Percentiles rank a stretch among this genome's conserved stretches.
phyloP scores from a whole-genome alignment of 2,329 filamentous ascomycete species.

The Fusarium sterilihyphosum region DNA sequence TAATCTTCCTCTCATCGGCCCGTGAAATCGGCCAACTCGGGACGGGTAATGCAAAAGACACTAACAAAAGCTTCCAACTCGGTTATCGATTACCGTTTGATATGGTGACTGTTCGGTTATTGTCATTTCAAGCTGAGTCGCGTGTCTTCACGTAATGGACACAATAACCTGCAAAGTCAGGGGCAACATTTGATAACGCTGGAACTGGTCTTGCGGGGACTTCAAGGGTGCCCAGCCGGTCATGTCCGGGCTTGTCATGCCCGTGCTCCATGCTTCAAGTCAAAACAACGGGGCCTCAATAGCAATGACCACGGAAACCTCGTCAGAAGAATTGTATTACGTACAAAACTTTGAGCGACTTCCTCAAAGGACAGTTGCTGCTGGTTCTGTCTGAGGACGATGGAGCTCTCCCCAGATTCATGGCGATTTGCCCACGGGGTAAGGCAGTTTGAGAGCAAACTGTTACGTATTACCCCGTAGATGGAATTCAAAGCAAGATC shows the following conservation, averaged over 20 bases:
- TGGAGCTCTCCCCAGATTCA: constrained; percentile 42
- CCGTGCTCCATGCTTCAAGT: constrained; percentile 17
- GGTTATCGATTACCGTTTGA: not conserved
- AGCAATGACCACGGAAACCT: constrained; percentile 20
- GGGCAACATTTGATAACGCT: constrained; percentile 23
- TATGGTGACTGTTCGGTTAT: not conserved
- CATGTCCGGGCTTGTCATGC: constrained; percentile 35
- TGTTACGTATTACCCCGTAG: constrained; percentile 41
- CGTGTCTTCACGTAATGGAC: not conserved
- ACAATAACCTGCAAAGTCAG: constrained; percentile 16
- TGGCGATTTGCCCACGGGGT: constrained; percentile 37
- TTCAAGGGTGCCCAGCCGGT: constrained; percentile 32
- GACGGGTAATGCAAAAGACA: not conserved
- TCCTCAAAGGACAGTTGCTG: constrained; percentile 14
- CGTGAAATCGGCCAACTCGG: not conserved
- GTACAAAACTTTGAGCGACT: constrained; percentile 38
- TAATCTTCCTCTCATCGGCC: constrained; percentile 14
- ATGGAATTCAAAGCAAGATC: constrained; percentile 29
- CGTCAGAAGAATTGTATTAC: constrained; percentile 34
- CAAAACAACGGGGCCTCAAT: constrained; percentile 28
- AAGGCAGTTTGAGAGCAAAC: constrained; percentile 34
- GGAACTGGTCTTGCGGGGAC: constrained; percentile 21
- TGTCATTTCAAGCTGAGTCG: not conserved
- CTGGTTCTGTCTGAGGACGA: constrained; percentile 14
- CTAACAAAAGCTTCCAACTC: not conserved